phyloP scores from a whole-genome alignment of 331 rosid genomes.

The Arachis monticola region DNA sequence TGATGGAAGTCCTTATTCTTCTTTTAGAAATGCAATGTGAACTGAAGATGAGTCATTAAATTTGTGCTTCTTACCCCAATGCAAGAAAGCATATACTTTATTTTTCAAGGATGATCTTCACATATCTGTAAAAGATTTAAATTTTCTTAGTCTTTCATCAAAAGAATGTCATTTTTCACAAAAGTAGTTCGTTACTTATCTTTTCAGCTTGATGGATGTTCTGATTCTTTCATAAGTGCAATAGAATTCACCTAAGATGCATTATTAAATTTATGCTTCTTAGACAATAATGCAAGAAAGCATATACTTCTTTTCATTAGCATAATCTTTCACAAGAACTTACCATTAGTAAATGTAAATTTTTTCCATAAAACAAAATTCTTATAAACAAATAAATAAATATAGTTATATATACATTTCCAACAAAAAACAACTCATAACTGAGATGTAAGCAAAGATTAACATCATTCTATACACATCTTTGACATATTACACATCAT shows the following conservation, averaged over 20 bases:
- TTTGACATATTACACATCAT: conserved; percentile 34
- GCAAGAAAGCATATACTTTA: conserved; percentile 40
- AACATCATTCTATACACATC: conserved; percentile 29
- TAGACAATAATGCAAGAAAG: no score
- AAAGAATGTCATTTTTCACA: no score
- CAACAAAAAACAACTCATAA: conserved; percentile 21
- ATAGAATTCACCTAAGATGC: no score
- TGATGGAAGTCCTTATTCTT: conserved; percentile 36
- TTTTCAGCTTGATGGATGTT: no score
- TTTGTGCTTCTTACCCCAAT: conserved; percentile 36
- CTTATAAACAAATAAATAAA: no score
- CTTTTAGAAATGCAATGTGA: conserved; percentile 28
- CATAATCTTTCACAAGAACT: no score
- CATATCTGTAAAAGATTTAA: background rate
- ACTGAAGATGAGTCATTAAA: conserved; percentile 31
- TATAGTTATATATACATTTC: background rate
- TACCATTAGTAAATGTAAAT: conserved; percentile 2
- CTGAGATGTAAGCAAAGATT: conserved; percentile 28
- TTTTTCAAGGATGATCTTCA: conserved; percentile 14
- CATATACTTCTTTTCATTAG: no score
- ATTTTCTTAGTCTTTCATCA: no score
- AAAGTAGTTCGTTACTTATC: no score
- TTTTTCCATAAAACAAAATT: background rate
- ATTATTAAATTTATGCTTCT: no score
- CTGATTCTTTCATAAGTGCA: no score